These are phyloP conservation scores for Nannochloris sp. DNA, from an alignment of 139 green algal genomes.

Conservation along the genomic window DNA sequence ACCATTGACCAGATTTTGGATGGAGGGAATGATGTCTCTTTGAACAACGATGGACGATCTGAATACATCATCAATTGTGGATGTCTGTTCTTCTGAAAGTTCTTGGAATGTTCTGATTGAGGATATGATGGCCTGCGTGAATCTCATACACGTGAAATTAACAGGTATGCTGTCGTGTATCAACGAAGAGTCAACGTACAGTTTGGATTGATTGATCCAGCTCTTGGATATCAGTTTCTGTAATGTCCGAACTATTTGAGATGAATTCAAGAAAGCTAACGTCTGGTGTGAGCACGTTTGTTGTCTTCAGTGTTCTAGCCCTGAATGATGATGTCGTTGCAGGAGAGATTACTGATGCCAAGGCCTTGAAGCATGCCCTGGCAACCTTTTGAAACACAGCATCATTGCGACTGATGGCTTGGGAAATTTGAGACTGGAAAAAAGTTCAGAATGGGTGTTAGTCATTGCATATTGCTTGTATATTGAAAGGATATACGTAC, in stretches of 20 bases:
- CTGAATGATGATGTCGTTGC: too few species aligned
- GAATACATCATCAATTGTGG: background rate
- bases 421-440: background rate
- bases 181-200: too few species aligned
- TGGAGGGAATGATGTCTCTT: background rate
- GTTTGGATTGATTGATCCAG: too few species aligned
- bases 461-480: background rate
- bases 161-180: too few species aligned
- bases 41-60: constrained; percentile 1
- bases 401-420: background rate
- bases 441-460: background rate
- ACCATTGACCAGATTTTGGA: background rate
- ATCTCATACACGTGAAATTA: background rate
- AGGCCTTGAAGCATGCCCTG: background rate
- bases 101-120: background rate
- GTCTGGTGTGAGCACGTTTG: too few species aligned
- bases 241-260: too few species aligned
- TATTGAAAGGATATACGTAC: background rate
- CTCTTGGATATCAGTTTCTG: too few species aligned
- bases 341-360: background rate
- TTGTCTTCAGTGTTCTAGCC: too few species aligned
- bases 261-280: too few species aligned
- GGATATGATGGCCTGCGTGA: background rate
- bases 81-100: background rate
- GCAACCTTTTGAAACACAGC: background rate